These are phyloP conservation scores for Penicillium lagena DNA, from an alignment of 495 filamentous ascomycete genomes.

Conservation along the genomic window DNA sequence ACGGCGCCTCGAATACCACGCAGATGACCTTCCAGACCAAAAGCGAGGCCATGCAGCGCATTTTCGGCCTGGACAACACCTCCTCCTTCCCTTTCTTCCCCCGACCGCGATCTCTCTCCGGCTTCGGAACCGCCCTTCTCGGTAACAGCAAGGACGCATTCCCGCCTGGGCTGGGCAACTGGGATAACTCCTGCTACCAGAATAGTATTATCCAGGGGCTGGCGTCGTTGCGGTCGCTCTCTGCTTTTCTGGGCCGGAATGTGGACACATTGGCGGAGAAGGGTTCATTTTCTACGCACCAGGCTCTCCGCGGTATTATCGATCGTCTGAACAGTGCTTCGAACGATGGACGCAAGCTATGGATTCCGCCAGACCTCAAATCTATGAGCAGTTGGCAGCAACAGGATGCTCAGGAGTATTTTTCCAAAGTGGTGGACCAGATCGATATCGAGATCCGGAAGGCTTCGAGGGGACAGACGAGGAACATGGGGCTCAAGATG, in stretches of 20 bases:
- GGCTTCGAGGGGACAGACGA: conserved; percentile 34
- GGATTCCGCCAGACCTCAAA: conserved; percentile 72
- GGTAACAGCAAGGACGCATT: conserved; percentile 27
- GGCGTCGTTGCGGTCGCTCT: conserved; percentile 64
- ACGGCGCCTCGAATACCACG: conserved; percentile 9
- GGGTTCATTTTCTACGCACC: conserved; percentile 37
- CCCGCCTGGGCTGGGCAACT: conserved; percentile 81
- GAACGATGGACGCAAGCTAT: conserved; percentile 65
- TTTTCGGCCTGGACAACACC: conserved; percentile 57
- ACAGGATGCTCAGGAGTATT: conserved; percentile 98
- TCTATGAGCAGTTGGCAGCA: conserved; percentile 91
- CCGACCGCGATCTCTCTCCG: conserved; percentile 35
- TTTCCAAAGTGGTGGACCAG: conserved; percentile 79
- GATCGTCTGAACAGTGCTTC: conserved; percentile 55
- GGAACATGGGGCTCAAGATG: conserved; percentile 38
- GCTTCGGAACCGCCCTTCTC: conserved; percentile 34
- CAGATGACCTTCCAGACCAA: conserved; percentile 40
- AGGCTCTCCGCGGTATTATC: conserved; percentile 59
- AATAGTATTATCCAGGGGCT: conserved; percentile 91
- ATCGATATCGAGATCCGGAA: conserved; percentile 70
- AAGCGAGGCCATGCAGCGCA: conserved; percentile 58
- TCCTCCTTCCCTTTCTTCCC: conserved; percentile 46
- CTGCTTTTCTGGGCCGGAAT: conserved; percentile 41
- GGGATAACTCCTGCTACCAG: conserved; percentile 94
- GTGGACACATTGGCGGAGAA: conserved; percentile 35